Evolutionary conservation across 1,284 basidiomycete genomes (phyloP).

Genomic region (Fomitopsis pinicola): DNA sequence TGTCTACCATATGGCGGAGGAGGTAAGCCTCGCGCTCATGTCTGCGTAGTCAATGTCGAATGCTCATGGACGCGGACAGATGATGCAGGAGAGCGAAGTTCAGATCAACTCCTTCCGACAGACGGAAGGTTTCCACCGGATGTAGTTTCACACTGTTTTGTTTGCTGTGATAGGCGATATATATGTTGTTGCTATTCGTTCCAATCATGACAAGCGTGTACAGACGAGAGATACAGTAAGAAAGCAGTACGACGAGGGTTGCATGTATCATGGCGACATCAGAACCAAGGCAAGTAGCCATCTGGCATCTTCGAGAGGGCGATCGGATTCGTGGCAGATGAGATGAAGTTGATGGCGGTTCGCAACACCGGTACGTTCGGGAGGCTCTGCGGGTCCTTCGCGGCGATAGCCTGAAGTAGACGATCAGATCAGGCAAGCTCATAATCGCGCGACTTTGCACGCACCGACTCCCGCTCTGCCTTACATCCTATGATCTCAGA

Average conservation of each 20-base stretch:
- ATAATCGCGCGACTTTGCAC: constrained; percentile 9
- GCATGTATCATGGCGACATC: constrained; percentile 14
- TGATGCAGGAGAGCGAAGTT: constrained; percentile 81
- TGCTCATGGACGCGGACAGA: constrained; percentile 38
- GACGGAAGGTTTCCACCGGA: constrained; percentile 58
- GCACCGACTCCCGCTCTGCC: constrained; percentile 74
- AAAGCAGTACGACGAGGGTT: not conserved
- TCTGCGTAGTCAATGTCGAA: not conserved
- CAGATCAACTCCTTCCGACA: constrained; percentile 75
- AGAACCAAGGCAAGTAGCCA: constrained; percentile 84
- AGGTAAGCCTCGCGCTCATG: constrained; percentile 44
- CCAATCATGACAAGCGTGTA: not conserved
- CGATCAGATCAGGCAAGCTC: not conserved
- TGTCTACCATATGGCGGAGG: constrained; percentile 85
- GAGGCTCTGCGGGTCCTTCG: constrained; percentile 29
- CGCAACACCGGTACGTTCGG: constrained; percentile 63
- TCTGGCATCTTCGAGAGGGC: constrained; percentile 80
- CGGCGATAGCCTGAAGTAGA: constrained; percentile 19
- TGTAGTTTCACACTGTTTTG: constrained; percentile 11
- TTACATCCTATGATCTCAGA: constrained; percentile 87
- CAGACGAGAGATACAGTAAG: not conserved
- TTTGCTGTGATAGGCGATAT: not conserved
- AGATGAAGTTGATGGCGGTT: constrained; percentile 84
- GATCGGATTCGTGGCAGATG: constrained; percentile 68
- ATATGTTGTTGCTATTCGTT: not conserved